Base-by-base conservation (phyloP, 2,329 filamentous ascomycete genomes). In the Sordariomycetes sp. region DNA sequence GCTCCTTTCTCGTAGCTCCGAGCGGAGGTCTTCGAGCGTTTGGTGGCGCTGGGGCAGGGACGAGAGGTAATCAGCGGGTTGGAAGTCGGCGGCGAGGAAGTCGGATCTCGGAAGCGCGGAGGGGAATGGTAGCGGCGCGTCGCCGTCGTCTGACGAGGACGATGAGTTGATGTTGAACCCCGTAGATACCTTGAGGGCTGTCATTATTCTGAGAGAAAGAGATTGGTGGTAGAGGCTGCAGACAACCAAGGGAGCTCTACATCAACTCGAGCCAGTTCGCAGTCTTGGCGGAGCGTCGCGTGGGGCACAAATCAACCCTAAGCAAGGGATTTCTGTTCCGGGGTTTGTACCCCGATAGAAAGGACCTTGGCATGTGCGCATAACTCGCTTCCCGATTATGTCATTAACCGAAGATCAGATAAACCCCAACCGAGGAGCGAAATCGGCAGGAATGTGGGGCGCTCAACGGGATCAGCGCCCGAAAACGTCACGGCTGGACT, bases 21-120 rank as follows among this genome's bases (percentile, higher is more conserved):
- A 76, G 40, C 93, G 89, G 35, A 99, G 78, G 70, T 99, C 94
- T 69, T 96, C 92, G 54, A 99, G 88, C 0, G 93, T 97, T 71
- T 99, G 94, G 71, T 99, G 94, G 1, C 94, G 88, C 68, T 94
- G 86, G 22, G 85, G 83, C 1, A 96, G 80, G 1, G 88, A 87
- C 8, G 72, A 91, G 53, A 99, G 86, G 70, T 97, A 99, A 2
- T 76, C 76, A 1, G 89, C 82, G 0, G 95, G 87, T 61, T 90
- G 84, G 71, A 99, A 99, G 63, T 84, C 72, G 3, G 83, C 79
- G 2, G 82, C 75, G 7, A 96, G 81, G 73, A 99, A 99, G 67
- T 94, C 90, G 60, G 80, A 76, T 59, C 94, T 88, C 1, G 89
- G 83, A 18, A 99, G 83, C 3, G 92, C 90, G 46, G 85, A 80